phyloP scores from a whole-genome alignment of 1,284 basidiomycete species.

The Moesziomyces sp. region DNA sequence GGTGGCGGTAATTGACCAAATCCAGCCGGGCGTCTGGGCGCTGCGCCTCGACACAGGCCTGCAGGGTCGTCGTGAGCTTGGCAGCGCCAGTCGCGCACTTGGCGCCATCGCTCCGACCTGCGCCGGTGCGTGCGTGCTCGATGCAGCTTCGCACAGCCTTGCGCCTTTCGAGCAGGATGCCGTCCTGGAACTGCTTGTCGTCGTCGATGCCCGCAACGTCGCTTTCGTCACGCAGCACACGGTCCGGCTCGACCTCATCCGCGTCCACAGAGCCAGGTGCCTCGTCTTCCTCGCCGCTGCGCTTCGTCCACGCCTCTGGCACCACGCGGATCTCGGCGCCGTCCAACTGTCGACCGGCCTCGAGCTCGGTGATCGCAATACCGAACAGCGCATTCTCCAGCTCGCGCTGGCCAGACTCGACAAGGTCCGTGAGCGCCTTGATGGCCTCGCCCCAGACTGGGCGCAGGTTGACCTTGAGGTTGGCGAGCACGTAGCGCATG shows the following conservation, averaged over 20 bases:
- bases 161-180: slow-evolving; percentile 37
- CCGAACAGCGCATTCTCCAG: slow-evolving; percentile 18
- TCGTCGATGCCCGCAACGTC: slow-evolving; percentile 40
- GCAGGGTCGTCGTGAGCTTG: slow-evolving; percentile 30
- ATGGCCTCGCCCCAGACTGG: slow-evolving; percentile 63
- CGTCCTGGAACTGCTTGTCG: slow-evolving; percentile 59
- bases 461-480: slow-evolving; percentile 64
- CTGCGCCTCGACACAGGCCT: slow-evolving; percentile 36
- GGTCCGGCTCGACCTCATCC: slow-evolving; percentile 40
- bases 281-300: slow-evolving; percentile 2
- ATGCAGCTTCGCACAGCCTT: slow-evolving; percentile 45
- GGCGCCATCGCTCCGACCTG: neutral
- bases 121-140: slow-evolving; percentile 37
- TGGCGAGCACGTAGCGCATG: slow-evolving; percentile 55
- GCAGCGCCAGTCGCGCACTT: neutral
- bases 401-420: slow-evolving; percentile 22
- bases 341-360: slow-evolving; percentile 31
- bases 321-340: slow-evolving; percentile 19
- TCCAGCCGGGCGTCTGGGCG: slow-evolving; percentile 53
- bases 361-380: slow-evolving; percentile 37
- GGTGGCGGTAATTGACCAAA: slow-evolving; percentile 58
- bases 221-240: slow-evolving; percentile 31
- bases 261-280: slow-evolving; percentile 7
- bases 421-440: slow-evolving; percentile 56
- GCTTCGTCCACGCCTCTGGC: slow-evolving; percentile 20